Base-by-base conservation (phyloP, 83 land plant species). In the Picea abies region DNA sequence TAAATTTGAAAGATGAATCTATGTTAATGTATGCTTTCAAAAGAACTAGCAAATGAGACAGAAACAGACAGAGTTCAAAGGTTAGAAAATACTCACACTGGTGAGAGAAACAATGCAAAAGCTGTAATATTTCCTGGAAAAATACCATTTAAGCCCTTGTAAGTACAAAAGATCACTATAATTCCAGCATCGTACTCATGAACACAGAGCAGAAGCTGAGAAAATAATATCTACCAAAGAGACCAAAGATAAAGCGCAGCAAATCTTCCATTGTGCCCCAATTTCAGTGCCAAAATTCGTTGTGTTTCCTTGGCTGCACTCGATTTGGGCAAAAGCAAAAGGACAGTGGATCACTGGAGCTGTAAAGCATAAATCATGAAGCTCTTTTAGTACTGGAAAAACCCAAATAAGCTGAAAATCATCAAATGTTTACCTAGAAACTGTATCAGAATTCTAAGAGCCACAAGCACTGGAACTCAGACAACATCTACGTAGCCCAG, bases 121-220 rank as follows among this genome's bases (percentile, higher is more conserved):
- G 78, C 78, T 0, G 60, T 75, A 1, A 75, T 32, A 11, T 75
- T 75, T 11, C 78, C 78, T 75, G 60, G 23, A 75, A 75, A 44
- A 9, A 23, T 16, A 47, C 22, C 11, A 22, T n/a, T n/a, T 4
- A 22, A 73, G 1, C n/a, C 22, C 3, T 16, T 44, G 12, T 39
- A 19, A 22, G 49, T 1, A 5, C 20, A 26, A 0, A 11, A 22
- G 49, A n/a, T 9, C 49, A 4, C 2, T 4, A 70, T 4, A 70
- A 15, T 35, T 67, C 37, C 8, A 0, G 4, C 0, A 41, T 10
- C 47, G 10, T 52, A 12, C 56, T 39, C 9, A 14, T 29, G 17
- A 17, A 70, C 17, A 15, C 17, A 3, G 5, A 70, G 39, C 4
- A 35, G 76, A 41, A 35, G 19, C 1, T 0, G 35, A 71, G 3